phyloP scores from a whole-genome alignment of 2,329 filamentous ascomycete species.

The Fusarium fujikuroi region DNA sequence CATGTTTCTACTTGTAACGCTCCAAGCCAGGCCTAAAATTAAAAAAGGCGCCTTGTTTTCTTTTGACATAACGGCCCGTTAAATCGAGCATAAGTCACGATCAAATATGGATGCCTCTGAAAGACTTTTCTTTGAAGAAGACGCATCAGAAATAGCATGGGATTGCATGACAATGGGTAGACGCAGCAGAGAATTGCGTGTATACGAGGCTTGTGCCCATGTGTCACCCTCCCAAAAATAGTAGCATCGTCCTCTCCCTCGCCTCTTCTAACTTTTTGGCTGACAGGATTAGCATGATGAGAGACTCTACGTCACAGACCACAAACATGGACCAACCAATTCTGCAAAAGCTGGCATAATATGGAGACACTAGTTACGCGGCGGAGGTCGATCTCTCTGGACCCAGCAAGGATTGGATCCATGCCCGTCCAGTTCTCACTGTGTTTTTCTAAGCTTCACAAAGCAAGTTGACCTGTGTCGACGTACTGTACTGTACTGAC shows the following conservation, averaged over 20 bases:
- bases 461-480: background rate
- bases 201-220: slow-evolving; percentile 27
- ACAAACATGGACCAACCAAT: slow-evolving; percentile 16
- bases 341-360: background rate
- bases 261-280: slow-evolving; percentile 2
- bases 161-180: background rate
- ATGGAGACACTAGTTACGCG: slow-evolving; percentile 33
- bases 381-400: slow-evolving; percentile 17
- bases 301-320: slow-evolving; percentile 27
- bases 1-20: slow-evolving; percentile 20
- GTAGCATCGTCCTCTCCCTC: slow-evolving; percentile 5
- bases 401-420: slow-evolving; percentile 19
- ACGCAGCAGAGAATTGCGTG: slow-evolving; percentile 14
- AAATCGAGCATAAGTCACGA: background rate
- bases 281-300: slow-evolving; percentile 1
- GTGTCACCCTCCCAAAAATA: slow-evolving; percentile 31
- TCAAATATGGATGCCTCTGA: background rate
- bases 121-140: background rate
- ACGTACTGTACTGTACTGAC: background rate
- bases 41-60: background rate
- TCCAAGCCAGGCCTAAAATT: background rate
- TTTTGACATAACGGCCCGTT: slow-evolving; percentile 10
- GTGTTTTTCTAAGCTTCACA: slow-evolving; percentile 1
- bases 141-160: background rate
- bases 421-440: background rate